These are phyloP conservation scores for Fusarium nodosum DNA, from an alignment of 2,329 filamentous ascomycete species.

Conservation along the genomic window DNA sequence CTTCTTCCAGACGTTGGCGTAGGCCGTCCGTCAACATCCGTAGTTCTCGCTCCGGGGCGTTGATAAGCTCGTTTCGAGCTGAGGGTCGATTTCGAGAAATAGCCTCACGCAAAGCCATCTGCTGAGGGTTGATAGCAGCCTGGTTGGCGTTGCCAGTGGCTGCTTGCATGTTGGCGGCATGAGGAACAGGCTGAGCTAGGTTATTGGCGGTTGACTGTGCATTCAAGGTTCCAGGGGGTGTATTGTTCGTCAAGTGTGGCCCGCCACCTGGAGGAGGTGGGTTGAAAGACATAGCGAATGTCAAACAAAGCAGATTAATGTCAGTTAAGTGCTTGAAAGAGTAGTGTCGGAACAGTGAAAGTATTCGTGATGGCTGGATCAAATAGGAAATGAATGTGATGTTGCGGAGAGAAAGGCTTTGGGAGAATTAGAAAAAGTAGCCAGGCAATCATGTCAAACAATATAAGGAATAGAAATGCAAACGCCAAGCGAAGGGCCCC, in stretches of 20 bases:
- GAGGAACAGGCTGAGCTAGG: not conserved
- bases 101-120: not conserved
- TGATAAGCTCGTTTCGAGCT: not conserved
- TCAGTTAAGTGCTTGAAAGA: not conserved
- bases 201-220: not conserved
- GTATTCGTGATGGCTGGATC: not conserved
- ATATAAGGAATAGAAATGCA: constrained; percentile 3
- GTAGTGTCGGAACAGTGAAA: not conserved
- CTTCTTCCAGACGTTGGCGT: constrained; percentile 30
- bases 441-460: constrained; percentile 2
- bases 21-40: constrained; percentile 16
- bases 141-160: not conserved
- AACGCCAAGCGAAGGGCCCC: not conserved
- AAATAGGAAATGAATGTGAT: not conserved
- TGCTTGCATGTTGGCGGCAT: not conserved
- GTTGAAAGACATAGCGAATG: constrained; percentile 19
- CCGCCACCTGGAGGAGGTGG: not conserved
- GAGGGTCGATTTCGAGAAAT: not conserved
- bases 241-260: constrained; percentile 3
- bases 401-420: not conserved
- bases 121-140: not conserved
- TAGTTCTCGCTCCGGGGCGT: constrained; percentile 15
- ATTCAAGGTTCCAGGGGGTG: not conserved
- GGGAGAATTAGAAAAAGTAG: constrained; percentile 1
- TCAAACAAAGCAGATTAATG: not conserved